Base-by-base conservation (phyloP, 306 rosid species). In the Quercus aquifolioides region DNA sequence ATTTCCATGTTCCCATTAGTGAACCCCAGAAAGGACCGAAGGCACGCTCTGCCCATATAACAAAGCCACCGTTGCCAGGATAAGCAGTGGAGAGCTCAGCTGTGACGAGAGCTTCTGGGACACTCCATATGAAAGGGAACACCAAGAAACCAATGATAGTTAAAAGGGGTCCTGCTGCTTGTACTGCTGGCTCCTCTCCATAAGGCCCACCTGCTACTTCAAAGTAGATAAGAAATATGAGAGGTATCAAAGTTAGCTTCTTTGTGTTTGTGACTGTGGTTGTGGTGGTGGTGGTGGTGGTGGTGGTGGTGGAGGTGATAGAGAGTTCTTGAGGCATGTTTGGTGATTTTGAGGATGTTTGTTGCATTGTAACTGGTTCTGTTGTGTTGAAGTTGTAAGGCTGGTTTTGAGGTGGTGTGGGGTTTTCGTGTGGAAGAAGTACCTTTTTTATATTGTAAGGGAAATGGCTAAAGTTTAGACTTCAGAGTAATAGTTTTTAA, bases 1-100 rank as follows among this genome's bases (percentile, higher is more conserved):
- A 92, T 64, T 89, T 92, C 88, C 90, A 87, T 18, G 74, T 81
- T 0, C 97, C 97, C 84, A 87, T 79, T 5, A 88, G 87, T 73
- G 85, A 86, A 3, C 93, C 97, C 92, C 93, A 92, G 60, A 87
- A 92, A 78, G 97, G 93, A 13, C 97, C 97, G 78, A 87, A 92
- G 54, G 94, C 97, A 17, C 84, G 85, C 62, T 86, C 87, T 25
- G 89, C 87, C 97, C 94, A 92, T 23, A 90, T 77, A 20, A 90
- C 92, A 67, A 87, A 92, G 1, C 97, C 97, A n/a, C 94, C 93
- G 76, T 92, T 92, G 1, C 87, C 90, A 0, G 89, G 94, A 41
- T 89, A 92, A 41, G 91, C 72, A 4, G 92, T 87, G 81, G 90
- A 80, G 38, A 92, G 74, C 63, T 92, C 97, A 1, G 94, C 92